Conservation (phyloP, 768 basidiomycete genomes). For the Suillus spraguei region DNA sequence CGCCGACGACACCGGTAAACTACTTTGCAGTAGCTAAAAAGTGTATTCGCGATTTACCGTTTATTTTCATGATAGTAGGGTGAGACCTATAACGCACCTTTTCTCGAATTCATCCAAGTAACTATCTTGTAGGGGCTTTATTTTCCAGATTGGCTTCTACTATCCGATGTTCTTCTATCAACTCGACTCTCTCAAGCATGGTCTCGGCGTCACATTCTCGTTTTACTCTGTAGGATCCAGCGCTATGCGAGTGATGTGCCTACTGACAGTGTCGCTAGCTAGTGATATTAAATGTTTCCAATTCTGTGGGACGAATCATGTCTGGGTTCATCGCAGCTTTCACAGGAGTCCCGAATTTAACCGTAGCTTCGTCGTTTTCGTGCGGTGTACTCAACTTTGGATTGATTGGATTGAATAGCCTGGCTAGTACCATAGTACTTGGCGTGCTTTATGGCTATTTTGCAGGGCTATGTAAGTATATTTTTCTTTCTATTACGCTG, state of each 20-base stretch:
- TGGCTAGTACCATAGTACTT: slow-evolving; percentile 40
- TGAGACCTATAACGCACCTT: slow-evolving; percentile 13
- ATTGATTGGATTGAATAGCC: slow-evolving; percentile 41
- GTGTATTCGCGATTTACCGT: slow-evolving; percentile 19
- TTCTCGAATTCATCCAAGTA: background rate
- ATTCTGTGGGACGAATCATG: slow-evolving; percentile 52
- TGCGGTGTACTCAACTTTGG: slow-evolving; percentile 44
- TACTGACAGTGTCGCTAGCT: slow-evolving; percentile 35
- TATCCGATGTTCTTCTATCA: slow-evolving; percentile 62
- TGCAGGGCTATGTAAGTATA: slow-evolving; percentile 40
- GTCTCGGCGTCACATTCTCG: slow-evolving; percentile 47
- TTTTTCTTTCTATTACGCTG: background rate
- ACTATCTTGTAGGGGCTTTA: slow-evolving; percentile 14
- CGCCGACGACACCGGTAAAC: slow-evolving; percentile 21
- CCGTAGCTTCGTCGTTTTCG: slow-evolving; percentile 36
- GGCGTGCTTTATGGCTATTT: slow-evolving; percentile 50
- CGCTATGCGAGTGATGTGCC: background rate
- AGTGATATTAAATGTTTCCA: slow-evolving; percentile 53
- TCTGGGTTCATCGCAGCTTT: slow-evolving; percentile 44
- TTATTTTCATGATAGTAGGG: slow-evolving; percentile 23
- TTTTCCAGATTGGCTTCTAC: slow-evolving; percentile 42
- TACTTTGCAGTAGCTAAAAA: slow-evolving; percentile 22
- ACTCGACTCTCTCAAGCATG: slow-evolving; percentile 50
- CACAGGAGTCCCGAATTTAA: slow-evolving; percentile 46
- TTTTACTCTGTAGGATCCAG: slow-evolving; percentile 51